A percentile compares a stretch with the other conserved stretches of the same genome.
phyloP scores from a whole-genome alignment of 139 green algal species.

The Pseudopediastrum boryanum region DNA sequence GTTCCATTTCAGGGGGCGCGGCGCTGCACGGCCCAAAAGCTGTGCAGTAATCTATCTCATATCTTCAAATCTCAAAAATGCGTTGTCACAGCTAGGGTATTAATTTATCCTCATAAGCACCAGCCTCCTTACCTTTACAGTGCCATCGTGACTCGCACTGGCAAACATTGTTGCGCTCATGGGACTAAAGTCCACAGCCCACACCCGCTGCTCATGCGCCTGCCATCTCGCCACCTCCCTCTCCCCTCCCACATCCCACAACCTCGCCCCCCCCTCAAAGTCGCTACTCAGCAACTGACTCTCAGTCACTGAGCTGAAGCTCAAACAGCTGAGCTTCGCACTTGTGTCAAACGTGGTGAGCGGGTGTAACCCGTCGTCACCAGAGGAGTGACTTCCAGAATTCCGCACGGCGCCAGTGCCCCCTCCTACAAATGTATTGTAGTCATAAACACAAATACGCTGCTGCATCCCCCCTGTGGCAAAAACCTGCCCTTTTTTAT shows the following conservation, averaged over 20 bases:
- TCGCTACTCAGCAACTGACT: constrained; percentile 59
- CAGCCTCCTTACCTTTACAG: constrained; percentile 77
- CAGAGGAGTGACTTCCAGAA: too few relatives aligned
- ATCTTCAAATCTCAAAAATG: too few relatives aligned
- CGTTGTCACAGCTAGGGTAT: too few relatives aligned
- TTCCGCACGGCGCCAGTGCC: too few relatives aligned
- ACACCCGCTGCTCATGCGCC: constrained; percentile 85
- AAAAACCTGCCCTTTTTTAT: not conserved
- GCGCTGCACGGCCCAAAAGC: too few relatives aligned
- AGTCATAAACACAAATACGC: constrained; percentile 29
- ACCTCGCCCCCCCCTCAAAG: constrained; percentile 80
- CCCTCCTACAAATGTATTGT: not conserved
- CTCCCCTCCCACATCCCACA: constrained; percentile 66
- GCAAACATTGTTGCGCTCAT: constrained; percentile 52
- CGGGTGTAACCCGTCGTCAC: too few relatives aligned
- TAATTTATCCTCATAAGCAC: too few relatives aligned
- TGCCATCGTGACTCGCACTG: constrained; percentile 89
- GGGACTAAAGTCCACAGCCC: constrained; percentile 83
- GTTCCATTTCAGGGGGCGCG: too few relatives aligned
- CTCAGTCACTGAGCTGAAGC: constrained; percentile 65
- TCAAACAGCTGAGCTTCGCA: constrained; percentile 83
- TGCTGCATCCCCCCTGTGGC: constrained; percentile 24
- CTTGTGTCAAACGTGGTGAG: constrained; percentile 69
- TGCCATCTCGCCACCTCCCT: constrained; percentile 60
- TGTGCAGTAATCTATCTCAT: too few relatives aligned